Evolutionary conservation across 345 rosid species (phyloP).

Genomic region (Hypericum perforatum): DNA sequence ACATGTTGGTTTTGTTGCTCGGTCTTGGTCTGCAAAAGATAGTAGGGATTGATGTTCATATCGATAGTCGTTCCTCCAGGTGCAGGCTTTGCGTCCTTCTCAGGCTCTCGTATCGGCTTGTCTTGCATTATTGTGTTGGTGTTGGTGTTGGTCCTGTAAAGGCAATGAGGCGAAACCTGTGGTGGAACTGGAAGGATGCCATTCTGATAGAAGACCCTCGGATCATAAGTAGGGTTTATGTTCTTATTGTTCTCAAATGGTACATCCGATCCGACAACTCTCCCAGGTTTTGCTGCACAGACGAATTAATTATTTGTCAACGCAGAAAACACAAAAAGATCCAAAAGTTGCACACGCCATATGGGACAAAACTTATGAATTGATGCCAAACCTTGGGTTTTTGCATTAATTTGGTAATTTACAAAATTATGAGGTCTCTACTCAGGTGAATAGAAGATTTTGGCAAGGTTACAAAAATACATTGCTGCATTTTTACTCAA

Average conservation of each 20-base stretch:
- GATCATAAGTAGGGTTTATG: constrained; percentile 35
- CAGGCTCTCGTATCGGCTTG: constrained; percentile 23
- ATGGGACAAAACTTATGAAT: background rate
- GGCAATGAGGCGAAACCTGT: constrained; percentile 44
- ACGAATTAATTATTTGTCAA: background rate
- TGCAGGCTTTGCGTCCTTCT: constrained; percentile 20
- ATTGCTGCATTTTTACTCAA: too few species aligned
- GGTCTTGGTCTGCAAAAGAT: constrained; percentile 40
- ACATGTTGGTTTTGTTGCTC: constrained; percentile 48
- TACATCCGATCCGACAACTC: constrained; percentile 58
- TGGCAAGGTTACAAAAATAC: too few species aligned
- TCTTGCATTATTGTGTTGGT: constrained; percentile 23
- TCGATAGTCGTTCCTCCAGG: constrained; percentile 24
- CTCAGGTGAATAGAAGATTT: too few species aligned
- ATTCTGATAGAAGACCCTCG: constrained; percentile 37
- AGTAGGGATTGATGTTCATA: constrained; percentile 50
- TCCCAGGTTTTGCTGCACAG: constrained; percentile 68
- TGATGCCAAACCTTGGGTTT: too few species aligned
- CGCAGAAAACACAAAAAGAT: too few species aligned
- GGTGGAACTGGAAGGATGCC: constrained; percentile 48
- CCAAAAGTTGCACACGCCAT: background rate
- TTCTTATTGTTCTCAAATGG: constrained; percentile 47
- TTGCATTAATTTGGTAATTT: background rate
- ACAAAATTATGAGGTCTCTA: too few species aligned
- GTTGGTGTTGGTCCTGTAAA: constrained; percentile 25